Conservation (phyloP, 1,284 basidiomycete genomes). For the Ustilago nuda region DNA sequence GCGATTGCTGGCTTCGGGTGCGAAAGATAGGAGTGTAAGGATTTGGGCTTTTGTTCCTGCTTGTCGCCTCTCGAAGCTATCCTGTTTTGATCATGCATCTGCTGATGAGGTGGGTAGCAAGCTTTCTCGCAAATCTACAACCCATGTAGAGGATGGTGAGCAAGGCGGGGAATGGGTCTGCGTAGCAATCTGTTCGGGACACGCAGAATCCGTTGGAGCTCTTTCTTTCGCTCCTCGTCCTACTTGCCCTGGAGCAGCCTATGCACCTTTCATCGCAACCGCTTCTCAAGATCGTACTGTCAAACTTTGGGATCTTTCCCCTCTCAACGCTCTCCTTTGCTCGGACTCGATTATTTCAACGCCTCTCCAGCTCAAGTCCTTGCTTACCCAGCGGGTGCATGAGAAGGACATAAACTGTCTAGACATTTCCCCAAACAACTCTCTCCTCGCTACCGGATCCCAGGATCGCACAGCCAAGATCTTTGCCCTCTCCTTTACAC, state of each 20-base stretch:
- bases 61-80: conserved; percentile 4
- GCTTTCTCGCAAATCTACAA: conserved; percentile 3
- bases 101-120: conserved; percentile 20
- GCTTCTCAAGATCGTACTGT: conserved; percentile 96
- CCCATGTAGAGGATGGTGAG: conserved; percentile 4
- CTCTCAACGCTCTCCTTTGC: conserved; percentile 33
- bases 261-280: conserved; percentile 75
- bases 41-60: conserved; percentile 76
- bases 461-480: conserved; percentile 96
- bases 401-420: conserved; percentile 99
- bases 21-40: conserved; percentile 89
- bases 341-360: conserved; percentile 5
- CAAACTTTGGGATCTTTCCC: conserved; percentile 89
- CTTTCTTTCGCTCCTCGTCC: conserved; percentile 75
- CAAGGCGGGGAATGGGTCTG: conserved; percentile 77
- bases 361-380: conserved; percentile 75
- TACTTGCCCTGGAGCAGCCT: conserved; percentile 13
- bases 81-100: no score
- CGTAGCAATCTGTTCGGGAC: conserved; percentile 88
- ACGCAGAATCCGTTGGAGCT: conserved; percentile 93
- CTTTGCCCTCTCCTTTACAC: conserved; percentile 79
- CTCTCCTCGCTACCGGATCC: conserved; percentile 88
- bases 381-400: conserved; percentile 91
- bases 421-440: conserved; percentile 91
- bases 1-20: conserved; percentile 84